These are phyloP conservation scores for Thermothielavioides terrestris DNA, from an alignment of 495 filamentous ascomycete genomes.

Conservation along the genomic window DNA sequence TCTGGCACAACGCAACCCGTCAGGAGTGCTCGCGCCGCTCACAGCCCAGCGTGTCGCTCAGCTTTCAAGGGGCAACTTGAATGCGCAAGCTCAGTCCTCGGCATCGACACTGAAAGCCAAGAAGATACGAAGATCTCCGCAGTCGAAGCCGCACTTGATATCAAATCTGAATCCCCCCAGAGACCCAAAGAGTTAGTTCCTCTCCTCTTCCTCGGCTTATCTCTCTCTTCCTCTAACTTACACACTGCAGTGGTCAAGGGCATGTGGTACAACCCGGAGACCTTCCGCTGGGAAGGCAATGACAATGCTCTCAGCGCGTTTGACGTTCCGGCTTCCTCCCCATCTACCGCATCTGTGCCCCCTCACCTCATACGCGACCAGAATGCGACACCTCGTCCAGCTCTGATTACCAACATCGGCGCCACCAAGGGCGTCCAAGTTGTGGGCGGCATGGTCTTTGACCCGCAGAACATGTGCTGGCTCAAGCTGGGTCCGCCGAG, in stretches of 20 bases:
- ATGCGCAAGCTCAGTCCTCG: slow-evolving; percentile 21
- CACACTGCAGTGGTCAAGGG: slow-evolving; percentile 63
- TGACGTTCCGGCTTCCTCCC: slow-evolving; percentile 47
- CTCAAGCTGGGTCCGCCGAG: slow-evolving; percentile 54
- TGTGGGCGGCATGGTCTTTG: slow-evolving; percentile 93
- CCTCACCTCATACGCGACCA: slow-evolving; percentile 44
- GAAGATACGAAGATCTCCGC: slow-evolving; percentile 46
- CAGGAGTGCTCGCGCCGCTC: slow-evolving; percentile 52
- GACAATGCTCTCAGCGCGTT: slow-evolving; percentile 75
- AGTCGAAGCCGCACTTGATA: slow-evolving; percentile 43
- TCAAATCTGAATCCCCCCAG: slow-evolving; percentile 40
- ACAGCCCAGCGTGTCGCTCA: slow-evolving; percentile 76
- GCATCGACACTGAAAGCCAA: slow-evolving; percentile 42
- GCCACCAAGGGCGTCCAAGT: slow-evolving; percentile 72
- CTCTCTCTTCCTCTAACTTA: neutral
- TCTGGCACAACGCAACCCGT: slow-evolving; percentile 50
- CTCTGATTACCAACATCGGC: slow-evolving; percentile 86
- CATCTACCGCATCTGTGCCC: slow-evolving; percentile 38
- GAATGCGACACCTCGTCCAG: slow-evolving; percentile 63
- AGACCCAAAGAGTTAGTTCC: slow-evolving; percentile 39
- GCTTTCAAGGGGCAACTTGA: slow-evolving; percentile 45
- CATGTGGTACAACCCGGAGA: slow-evolving; percentile 85
- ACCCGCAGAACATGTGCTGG: slow-evolving; percentile 94
- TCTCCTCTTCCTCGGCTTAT: neutral
- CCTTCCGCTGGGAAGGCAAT: slow-evolving; percentile 91